These are phyloP conservation scores for Croton laevigatus DNA, from an alignment of 441 rosid species.

Conservation along the genomic window DNA sequence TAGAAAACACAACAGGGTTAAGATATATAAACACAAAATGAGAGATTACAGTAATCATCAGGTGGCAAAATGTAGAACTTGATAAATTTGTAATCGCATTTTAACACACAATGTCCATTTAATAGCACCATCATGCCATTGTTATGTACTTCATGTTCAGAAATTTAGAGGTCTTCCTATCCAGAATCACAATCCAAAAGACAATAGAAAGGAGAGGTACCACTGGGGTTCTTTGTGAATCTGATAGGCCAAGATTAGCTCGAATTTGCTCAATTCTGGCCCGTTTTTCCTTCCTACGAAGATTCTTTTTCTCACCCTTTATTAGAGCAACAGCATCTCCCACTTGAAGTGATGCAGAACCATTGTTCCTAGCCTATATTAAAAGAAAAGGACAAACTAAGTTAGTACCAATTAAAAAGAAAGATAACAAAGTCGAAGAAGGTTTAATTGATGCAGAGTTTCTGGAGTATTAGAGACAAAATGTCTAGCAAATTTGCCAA, in stretches of 20 bases:
- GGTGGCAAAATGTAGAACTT: neutral
- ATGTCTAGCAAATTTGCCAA: neutral
- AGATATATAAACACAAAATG: slow-evolving; percentile 4
- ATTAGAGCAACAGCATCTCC: slow-evolving; percentile 91
- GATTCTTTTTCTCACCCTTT: slow-evolving; percentile 76
- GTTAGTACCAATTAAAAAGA: neutral
- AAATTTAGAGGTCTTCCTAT: neutral
- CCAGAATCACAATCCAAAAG: neutral
- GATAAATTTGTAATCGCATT: neutral
- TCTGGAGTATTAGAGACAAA: neutral
- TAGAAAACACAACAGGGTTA: slow-evolving; percentile 1
- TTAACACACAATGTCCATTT: slow-evolving; percentile 8
- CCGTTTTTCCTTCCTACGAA: slow-evolving; percentile 87
- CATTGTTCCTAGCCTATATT: slow-evolving; percentile 45
- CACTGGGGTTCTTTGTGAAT: slow-evolving; percentile 92
- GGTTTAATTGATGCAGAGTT: neutral
- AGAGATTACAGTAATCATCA: neutral
- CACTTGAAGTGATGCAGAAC: slow-evolving; percentile 51
- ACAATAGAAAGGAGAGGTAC: slow-evolving; percentile 29
- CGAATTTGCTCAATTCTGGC: slow-evolving; percentile 94
- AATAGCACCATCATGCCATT: neutral
- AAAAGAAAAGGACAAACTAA: slow-evolving; percentile 5
- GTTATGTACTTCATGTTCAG: slow-evolving; percentile 1
- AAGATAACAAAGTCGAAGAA: neutral
- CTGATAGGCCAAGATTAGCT: slow-evolving; percentile 93